These are phyloP conservation scores for Mycena indigotica DNA, from an alignment of 768 basidiomycete genomes.

Conservation along the genomic window DNA sequence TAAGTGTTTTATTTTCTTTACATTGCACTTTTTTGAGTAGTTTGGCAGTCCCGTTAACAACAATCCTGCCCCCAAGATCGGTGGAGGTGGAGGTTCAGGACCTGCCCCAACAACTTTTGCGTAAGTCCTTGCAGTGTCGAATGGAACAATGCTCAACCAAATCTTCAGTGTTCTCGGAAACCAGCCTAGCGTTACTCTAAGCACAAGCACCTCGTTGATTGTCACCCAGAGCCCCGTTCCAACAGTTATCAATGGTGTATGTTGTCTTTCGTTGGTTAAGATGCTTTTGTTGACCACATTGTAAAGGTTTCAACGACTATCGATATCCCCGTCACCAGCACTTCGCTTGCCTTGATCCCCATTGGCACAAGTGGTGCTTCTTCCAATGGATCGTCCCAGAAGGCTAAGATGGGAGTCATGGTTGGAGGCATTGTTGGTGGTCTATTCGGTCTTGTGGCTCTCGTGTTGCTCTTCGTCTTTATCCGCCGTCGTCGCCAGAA, in stretches of 20 bases:
- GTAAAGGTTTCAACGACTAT: background rate
- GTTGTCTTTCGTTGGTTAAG: background rate
- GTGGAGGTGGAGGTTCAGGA: too few species aligned
- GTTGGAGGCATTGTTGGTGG: conserved; percentile 7
- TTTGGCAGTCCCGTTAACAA: too few species aligned
- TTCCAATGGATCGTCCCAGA: background rate
- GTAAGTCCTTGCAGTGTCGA: too few species aligned
- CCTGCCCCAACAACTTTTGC: background rate
- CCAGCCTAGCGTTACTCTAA: background rate
- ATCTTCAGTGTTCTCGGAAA: background rate
- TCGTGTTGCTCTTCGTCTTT: conserved; percentile 14
- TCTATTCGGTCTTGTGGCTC: conserved; percentile 8
- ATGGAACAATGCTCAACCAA: too few species aligned
- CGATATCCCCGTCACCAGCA: background rate
- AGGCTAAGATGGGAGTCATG: conserved; percentile 1
- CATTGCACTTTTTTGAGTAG: too few species aligned
- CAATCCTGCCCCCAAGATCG: too few species aligned
- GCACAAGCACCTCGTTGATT: background rate
- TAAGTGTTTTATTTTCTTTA: too few species aligned
- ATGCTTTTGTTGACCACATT: background rate
- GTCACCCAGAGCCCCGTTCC: background rate
- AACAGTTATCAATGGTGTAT: background rate
- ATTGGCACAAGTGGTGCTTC: background rate
- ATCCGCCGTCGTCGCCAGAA: conserved; percentile 17
- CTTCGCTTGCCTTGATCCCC: background rate